Evolutionary conservation across 2,329 filamentous ascomycete species (phyloP).

Genomic region (Alternaria ventricosa): DNA sequence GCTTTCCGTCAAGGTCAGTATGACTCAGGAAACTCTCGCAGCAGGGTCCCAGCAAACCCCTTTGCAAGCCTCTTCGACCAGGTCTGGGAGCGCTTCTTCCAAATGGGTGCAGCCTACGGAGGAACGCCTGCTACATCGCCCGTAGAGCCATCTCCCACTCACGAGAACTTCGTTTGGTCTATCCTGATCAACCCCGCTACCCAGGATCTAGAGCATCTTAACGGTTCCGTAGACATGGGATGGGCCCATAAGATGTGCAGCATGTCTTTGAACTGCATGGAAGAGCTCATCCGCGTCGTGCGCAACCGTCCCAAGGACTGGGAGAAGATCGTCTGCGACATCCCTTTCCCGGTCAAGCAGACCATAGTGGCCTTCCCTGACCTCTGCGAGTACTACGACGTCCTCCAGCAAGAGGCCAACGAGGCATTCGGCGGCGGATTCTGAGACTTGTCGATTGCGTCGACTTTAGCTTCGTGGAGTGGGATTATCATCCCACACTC

Average conservation of each 20-base stretch:
- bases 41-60: constrained; percentile 21
- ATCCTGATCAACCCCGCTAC: constrained; percentile 36
- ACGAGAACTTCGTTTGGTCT: constrained; percentile 29
- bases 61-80: constrained; percentile 23
- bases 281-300: constrained; percentile 19
- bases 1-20: constrained; percentile 34
- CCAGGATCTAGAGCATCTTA: constrained; percentile 29
- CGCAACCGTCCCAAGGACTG: constrained; percentile 26
- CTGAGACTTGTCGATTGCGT: not conserved
- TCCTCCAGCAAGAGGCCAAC: constrained; percentile 25
- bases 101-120: constrained; percentile 22
- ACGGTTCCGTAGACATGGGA: constrained; percentile 24
- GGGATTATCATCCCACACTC: not conserved
- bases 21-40: constrained; percentile 9
- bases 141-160: constrained; percentile 2
- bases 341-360: constrained; percentile 25
- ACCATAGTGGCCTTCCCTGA: constrained; percentile 27
- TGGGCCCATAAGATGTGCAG: constrained; percentile 23
- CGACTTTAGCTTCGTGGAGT: not conserved
- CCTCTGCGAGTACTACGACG: constrained; percentile 22
- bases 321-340: constrained; percentile 27
- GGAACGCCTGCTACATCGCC: constrained; percentile 6
- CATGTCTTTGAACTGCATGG: constrained; percentile 31
- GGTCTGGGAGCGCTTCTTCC: constrained; percentile 28
- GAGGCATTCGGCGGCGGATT: constrained; percentile 25